Base-by-base conservation (phyloP, 208 protist species). In the Trypanosoma scelopori region DNA sequence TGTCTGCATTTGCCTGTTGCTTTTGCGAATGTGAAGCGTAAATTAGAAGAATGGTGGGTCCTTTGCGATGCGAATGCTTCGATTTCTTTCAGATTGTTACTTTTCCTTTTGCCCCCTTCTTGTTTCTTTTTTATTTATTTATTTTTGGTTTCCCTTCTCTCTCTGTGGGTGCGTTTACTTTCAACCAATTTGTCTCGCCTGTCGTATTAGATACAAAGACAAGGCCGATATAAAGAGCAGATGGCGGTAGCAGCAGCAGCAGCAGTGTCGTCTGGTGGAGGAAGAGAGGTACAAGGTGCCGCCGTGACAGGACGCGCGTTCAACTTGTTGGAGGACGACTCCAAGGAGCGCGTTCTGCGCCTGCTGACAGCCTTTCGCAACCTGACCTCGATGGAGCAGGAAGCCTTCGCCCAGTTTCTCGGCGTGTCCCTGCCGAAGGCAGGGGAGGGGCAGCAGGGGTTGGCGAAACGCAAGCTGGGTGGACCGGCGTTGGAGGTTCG, bases 311-410 rank as follows among this genome's bases (percentile, higher is more conserved):
- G 46, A 12, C 78, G 84, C 20, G 32, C 81, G 25, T 89, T 85
- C 28, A 67, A 87, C 46, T 50, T 84, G 9, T 69, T 92, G 39
- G 78, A 92, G 18, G 60, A 65, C 18, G 69, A 73, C 5, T 81
- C 79, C 28, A 76, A 87, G 50, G 86, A 92, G 68, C 65, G 78
- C 3, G 70, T 89, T 13, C 70, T 81, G 18, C 63, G 78, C 5
- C 35, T 89, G 7, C 60, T 84, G 55, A 89, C 76, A 20, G 68
- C 67, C 20, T 87, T 86, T 43, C 71, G 79, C 20, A 57, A 49
- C 20, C 56, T 87, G 23, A 69, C 85, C 1, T 78, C 75, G 1
- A 46, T 87, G 2, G 86, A 92, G 73, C 71, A 80, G 45, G 69
- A 41, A 0, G 78, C 81, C 30, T 77, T 85, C 56, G 46, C 84